Percentiles rank a stretch among this genome's conserved stretches.
These are phyloP conservation scores for Barnettozyma siamensis DNA, from an alignment of 805 yeast genomes.

Conservation along the genomic window DNA sequence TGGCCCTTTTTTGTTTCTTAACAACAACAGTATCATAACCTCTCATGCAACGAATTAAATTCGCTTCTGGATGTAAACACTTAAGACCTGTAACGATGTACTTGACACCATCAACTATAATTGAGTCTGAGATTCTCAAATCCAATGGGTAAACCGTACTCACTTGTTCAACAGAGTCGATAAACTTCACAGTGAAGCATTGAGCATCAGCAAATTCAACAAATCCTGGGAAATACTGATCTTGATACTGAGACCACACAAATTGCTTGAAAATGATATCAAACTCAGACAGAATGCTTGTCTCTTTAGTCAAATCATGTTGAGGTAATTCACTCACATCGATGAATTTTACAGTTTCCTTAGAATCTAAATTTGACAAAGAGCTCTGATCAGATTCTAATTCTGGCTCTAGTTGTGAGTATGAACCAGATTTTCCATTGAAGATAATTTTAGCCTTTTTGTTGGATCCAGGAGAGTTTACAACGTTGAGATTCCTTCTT, in stretches of 20 bases:
- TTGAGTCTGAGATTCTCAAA: constrained; percentile 50
- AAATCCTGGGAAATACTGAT: constrained; percentile 47
- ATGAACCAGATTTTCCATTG: neutral
- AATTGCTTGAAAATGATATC: constrained; percentile 31
- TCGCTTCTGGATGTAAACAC: constrained; percentile 16
- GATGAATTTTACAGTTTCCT: neutral
- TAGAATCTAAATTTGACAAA: neutral
- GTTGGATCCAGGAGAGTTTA: constrained; percentile 1
- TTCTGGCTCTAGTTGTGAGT: neutral
- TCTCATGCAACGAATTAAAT: constrained; percentile 45
- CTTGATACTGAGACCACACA: constrained; percentile 50
- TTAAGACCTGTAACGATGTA: constrained; percentile 45
- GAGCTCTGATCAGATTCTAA: too few species aligned
- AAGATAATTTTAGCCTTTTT: neutral
- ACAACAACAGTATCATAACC: constrained; percentile 51
- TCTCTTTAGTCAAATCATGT: constrained; percentile 6
- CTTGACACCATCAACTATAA: constrained; percentile 31
- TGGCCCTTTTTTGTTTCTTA: constrained; percentile 19
- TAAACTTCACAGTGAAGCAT: constrained; percentile 32
- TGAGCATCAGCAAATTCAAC: constrained; percentile 27
- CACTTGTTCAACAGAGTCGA: constrained; percentile 31
- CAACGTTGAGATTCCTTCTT: neutral
- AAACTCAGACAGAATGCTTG: constrained; percentile 16
- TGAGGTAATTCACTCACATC: neutral
- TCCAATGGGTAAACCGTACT: constrained; percentile 35